A percentile compares a stretch with the other conserved stretches of the same genome.
Conservation (phyloP, 148 eudicot genomes). For the Silene uniflora region DNA sequence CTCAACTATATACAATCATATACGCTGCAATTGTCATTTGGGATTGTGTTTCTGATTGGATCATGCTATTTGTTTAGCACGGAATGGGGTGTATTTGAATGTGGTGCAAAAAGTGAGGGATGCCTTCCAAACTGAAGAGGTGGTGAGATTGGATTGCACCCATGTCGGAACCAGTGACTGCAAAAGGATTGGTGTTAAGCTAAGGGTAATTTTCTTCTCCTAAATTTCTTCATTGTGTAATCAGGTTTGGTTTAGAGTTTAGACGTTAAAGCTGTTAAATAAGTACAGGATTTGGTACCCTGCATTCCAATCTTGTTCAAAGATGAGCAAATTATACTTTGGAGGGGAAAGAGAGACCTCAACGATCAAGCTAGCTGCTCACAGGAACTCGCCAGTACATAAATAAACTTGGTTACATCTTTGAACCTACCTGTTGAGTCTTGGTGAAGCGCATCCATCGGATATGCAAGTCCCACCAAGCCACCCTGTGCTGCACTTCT, state of each 20-base stretch:
- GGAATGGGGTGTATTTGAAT: constrained; percentile 87
- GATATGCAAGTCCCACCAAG: too few species aligned
- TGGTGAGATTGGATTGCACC: constrained; percentile 74
- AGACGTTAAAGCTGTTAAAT: background rate
- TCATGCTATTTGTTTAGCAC: constrained; percentile 37
- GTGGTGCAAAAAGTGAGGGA: constrained; percentile 81
- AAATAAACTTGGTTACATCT: background rate
- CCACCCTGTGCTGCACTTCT: too few species aligned
- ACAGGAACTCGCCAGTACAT: constrained; percentile 9
- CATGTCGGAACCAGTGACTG: constrained; percentile 75
- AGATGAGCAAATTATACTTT: constrained; percentile 83
- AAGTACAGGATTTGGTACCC: constrained; percentile 77
- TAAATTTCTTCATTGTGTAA: background rate
- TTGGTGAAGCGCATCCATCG: background rate
- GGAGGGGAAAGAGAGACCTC: constrained; percentile 65
- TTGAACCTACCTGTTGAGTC: background rate
- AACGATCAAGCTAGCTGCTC: constrained; percentile 23
- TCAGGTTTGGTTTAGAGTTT: background rate
- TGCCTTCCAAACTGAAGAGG: constrained; percentile 78
- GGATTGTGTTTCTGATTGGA: background rate
- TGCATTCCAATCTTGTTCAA: constrained; percentile 90
- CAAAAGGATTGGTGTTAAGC: constrained; percentile 88
- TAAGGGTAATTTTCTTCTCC: constrained; percentile 46
- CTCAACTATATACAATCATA: background rate
- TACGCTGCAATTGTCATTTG: background rate